Base-by-base conservation (phyloP, 257 asterid species). In the Henckelia pumila region DNA sequence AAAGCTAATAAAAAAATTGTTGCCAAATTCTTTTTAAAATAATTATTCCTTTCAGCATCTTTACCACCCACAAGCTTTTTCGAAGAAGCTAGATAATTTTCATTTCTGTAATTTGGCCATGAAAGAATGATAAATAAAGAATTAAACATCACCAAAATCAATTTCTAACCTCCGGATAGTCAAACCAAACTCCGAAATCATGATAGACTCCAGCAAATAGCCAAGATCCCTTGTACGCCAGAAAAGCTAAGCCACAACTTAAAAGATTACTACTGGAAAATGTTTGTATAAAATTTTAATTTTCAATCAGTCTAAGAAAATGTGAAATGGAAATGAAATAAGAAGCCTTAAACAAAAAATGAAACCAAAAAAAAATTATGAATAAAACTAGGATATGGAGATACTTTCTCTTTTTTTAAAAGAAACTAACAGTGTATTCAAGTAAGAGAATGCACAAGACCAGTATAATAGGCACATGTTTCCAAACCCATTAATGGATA, bases 121-220 rank as follows among this genome's bases (percentile, higher is more conserved):
- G 56, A 17, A 26, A 19, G 14, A 37, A 62, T 17, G 14, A 22
- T 10, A 9, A 62, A 22, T 35, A 35, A 63, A 53, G 19, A 50
- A 63, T 35, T n/a, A 68, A 53, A 70, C 60, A 56, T 32, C 11
- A 47, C 71, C 24, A 68, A 61, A 75, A 61, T n/a, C 49, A 72
- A 28, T 19, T 55, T 58, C 94, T 85, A 56, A 94, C 99, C 99
- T 90, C 71, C 96, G 83, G 63, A 85, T 58, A 74, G 89, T 69
- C 80, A 91, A 82, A 70, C 99, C 99, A 83, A 94, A 94, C 86
- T 94, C 99, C 88, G 91, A 77, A 80, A 91, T 77, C 88, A 85
- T 79, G 69, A 87, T 77, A 0, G 99, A 72, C 90, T 91, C 97
- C 78, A 94, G 80, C 86, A 94, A 77, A 85, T 91, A 94, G 65